phyloP scores from a whole-genome alignment of 2,329 filamentous ascomycete species.

The Ophiostoma australiae region DNA sequence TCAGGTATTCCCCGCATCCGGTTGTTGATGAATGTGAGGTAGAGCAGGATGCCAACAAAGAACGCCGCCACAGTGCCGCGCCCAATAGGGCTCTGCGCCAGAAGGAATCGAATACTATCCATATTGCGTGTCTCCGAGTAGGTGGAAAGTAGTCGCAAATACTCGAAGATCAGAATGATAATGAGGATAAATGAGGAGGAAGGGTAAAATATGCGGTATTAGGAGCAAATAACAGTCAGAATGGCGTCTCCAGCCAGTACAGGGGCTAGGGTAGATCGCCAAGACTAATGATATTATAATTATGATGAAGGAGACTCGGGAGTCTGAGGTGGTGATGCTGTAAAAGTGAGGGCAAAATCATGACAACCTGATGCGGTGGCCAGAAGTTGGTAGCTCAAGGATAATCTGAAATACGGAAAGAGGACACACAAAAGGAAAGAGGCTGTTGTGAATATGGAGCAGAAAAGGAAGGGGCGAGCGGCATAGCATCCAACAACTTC shows the following conservation, averaged over 20 bases:
- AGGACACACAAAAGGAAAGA: background rate
- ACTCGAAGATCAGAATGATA: background rate
- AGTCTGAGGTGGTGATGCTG: background rate
- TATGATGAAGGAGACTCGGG: background rate
- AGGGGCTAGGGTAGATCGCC: background rate
- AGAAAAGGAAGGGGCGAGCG: background rate
- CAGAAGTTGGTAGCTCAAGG: background rate
- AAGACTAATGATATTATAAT: background rate
- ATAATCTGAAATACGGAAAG: background rate
- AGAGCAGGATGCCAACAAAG: slow-evolving; percentile 19
- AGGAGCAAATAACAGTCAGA: background rate
- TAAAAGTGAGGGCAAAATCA: background rate
- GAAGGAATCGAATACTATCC: background rate
- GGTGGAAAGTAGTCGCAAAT: background rate
- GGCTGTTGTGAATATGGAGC: background rate
- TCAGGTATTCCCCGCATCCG: slow-evolving; percentile 34
- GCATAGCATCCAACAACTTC: background rate
- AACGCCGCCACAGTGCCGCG: background rate
- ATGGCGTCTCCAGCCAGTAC: background rate
- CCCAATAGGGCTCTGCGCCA: background rate
- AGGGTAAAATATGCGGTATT: background rate
- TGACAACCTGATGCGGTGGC: background rate
- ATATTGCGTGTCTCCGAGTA: background rate
- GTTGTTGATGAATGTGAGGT: slow-evolving; percentile 33
- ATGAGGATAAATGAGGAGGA: background rate